These are phyloP conservation scores for Pachysandra terminalis DNA, from an alignment of 164 flowering plant species.

Conservation along the genomic window DNA sequence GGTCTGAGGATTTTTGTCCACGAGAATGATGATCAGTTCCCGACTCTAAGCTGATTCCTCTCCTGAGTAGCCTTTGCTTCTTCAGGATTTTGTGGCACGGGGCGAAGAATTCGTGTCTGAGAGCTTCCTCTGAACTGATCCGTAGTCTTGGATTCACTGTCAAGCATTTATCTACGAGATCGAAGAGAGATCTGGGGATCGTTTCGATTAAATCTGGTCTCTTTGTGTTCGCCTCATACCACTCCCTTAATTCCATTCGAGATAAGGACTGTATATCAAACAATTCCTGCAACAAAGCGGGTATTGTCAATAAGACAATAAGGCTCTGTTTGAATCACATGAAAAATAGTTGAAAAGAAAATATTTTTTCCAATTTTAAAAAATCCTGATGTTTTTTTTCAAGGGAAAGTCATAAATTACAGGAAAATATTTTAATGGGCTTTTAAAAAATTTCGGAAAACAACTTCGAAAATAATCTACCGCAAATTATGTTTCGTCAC, in stretches of 20 bases:
- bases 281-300: conserved; percentile 51
- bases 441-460: no score
- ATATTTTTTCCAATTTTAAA: no score
- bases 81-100: conserved; percentile 52
- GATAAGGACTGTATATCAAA: conserved; percentile 43
- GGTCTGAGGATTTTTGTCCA: no score
- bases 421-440: no score
- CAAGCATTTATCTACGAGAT: conserved; percentile 86
- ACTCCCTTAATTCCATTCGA: conserved; percentile 41
- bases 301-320: no score
- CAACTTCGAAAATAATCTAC: no score
- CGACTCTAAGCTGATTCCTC: conserved; percentile 11
- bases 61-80: conserved; percentile 44
- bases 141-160: conserved; percentile 82
- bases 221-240: conserved; percentile 72
- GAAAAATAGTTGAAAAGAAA: no score
- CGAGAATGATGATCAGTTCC: no score
- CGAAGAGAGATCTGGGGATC: conserved; percentile 75
- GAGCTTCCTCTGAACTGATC: conserved; percentile 85
- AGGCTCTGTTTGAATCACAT: no score
- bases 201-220: conserved; percentile 52
- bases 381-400: no score
- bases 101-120: conserved; percentile 71
- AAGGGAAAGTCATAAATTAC: no score
- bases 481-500: no score